phyloP scores from a whole-genome alignment of 2,329 filamentous ascomycete species.

The Sarocladium brachiariae region DNA sequence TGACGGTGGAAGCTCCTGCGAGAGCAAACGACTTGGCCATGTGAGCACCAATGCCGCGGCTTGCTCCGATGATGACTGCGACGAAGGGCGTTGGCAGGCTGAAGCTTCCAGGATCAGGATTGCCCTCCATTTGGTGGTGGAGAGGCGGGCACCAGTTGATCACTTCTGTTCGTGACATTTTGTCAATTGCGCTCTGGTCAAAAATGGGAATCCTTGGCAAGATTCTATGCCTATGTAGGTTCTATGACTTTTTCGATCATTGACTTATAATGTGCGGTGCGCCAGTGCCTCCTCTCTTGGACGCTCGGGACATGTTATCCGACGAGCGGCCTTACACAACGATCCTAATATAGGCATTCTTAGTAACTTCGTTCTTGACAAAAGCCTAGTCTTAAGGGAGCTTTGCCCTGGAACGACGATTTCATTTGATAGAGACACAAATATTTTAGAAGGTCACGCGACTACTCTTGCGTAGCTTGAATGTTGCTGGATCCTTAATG shows the following conservation, averaged over 20 bases:
- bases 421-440: too few species aligned
- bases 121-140: background rate
- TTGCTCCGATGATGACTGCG: slow-evolving; percentile 2
- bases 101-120: background rate
- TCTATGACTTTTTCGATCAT: too few species aligned
- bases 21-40: slow-evolving; percentile 1
- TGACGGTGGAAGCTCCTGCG: background rate
- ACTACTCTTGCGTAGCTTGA: too few species aligned
- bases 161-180: background rate
- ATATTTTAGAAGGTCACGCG: too few species aligned
- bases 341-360: background rate
- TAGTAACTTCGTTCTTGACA: too few species aligned
- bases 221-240: too few species aligned
- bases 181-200: background rate
- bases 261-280: too few species aligned
- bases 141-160: slow-evolving; percentile 4
- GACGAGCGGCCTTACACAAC: background rate
- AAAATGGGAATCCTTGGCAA: too few species aligned
- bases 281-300: background rate
- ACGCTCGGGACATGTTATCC: background rate
- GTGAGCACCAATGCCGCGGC: slow-evolving; percentile 1
- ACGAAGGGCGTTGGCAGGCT: background rate
- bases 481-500: too few species aligned
- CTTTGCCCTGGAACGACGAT: too few species aligned
- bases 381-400: too few species aligned